Evolutionary conservation across 1,284 basidiomycete species (phyloP).

Genomic region (Gymnopus androsaceus): DNA sequence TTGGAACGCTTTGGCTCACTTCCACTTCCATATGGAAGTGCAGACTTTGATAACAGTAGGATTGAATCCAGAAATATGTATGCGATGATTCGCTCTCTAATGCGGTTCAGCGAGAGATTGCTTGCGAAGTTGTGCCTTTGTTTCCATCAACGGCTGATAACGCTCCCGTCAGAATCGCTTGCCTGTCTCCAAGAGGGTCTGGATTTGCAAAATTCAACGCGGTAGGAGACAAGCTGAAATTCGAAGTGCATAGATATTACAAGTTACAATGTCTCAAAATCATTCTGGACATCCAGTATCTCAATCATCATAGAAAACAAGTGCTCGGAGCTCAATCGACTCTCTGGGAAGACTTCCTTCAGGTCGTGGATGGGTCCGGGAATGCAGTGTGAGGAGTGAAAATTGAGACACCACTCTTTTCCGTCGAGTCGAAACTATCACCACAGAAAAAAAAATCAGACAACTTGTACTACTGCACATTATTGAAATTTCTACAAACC

Average conservation of each 20-base stretch:
- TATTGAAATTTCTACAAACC: too few relatives aligned
- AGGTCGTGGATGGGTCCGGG: constrained; percentile 40
- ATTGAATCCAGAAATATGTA: neutral
- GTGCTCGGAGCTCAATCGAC: constrained; percentile 49
- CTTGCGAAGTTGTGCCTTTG: too few relatives aligned
- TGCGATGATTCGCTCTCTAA: neutral
- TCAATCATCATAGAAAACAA: constrained; percentile 55
- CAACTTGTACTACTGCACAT: too few relatives aligned
- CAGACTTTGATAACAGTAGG: neutral
- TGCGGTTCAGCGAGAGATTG: neutral
- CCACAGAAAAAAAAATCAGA: neutral
- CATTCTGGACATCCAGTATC: too few relatives aligned
- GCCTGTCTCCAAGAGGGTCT: too few relatives aligned
- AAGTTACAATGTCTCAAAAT: too few relatives aligned
- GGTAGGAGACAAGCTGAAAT: too few relatives aligned
- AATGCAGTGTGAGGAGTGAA: constrained; percentile 49
- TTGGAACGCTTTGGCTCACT: neutral
- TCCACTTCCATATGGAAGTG: neutral
- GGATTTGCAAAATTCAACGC: too few relatives aligned
- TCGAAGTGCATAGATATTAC: too few relatives aligned
- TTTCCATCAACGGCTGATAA: too few relatives aligned
- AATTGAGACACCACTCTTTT: constrained; percentile 38
- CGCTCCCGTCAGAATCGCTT: too few relatives aligned
- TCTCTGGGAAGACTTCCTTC: constrained; percentile 42
- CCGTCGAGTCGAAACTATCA: constrained; percentile 33